These are phyloP conservation scores for Diutina pseudorugosa DNA, from an alignment of 1,139 yeast genomes.

Conservation along the genomic window DNA sequence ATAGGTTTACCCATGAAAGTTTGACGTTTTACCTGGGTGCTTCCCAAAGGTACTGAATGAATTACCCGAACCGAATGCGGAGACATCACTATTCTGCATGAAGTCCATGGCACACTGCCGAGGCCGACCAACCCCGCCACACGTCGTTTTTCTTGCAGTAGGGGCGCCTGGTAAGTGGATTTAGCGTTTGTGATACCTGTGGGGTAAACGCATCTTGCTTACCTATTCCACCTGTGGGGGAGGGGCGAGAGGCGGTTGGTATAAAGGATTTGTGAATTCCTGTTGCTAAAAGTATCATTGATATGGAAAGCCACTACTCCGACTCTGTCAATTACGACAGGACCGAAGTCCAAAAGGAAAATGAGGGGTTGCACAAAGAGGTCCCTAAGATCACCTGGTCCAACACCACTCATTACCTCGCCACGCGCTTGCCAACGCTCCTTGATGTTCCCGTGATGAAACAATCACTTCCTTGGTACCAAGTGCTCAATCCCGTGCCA, in stretches of 20 bases:
- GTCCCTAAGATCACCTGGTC: neutral
- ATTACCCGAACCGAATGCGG: neutral
- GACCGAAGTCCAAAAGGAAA: neutral
- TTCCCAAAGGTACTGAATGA: neutral
- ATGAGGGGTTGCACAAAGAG: constrained; percentile 1
- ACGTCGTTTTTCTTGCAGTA: neutral
- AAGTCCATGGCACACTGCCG: neutral
- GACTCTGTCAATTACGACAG: neutral
- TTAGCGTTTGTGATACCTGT: neutral
- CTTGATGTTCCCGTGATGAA: neutral
- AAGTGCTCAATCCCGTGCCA: constrained; percentile 38
- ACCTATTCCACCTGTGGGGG: neutral
- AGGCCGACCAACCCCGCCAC: neutral
- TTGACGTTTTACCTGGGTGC: too few species aligned
- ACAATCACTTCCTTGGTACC: neutral
- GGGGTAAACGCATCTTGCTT: too few species aligned
- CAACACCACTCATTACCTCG: neutral
- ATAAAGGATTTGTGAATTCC: neutral
- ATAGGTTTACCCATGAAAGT: too few species aligned
- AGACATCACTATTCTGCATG: neutral
- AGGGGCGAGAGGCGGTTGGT: too few species aligned
- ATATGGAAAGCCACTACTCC: neutral
- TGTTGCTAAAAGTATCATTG: neutral
- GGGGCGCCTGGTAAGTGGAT: neutral
- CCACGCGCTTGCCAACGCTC: neutral